phyloP scores from a whole-genome alignment of 352 stramenopile species.

The Pythium sp. region DNA sequence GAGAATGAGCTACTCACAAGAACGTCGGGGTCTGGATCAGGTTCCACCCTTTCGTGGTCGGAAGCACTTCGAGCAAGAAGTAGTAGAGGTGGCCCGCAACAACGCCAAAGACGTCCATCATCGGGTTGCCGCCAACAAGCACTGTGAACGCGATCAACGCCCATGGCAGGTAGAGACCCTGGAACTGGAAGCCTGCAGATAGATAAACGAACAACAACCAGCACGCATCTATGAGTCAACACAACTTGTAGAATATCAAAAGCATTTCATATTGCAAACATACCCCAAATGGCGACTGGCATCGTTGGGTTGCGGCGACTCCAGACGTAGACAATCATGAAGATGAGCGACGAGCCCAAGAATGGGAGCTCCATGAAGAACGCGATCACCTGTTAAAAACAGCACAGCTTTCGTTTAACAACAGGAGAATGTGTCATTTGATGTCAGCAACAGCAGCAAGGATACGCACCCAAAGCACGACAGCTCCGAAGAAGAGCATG shows the following conservation, averaged over 20 bases:
- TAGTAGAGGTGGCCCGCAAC: conserved; percentile 89
- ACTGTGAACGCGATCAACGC: conserved; percentile 88
- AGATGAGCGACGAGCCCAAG: conserved; percentile 82
- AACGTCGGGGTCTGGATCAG: conserved; percentile 76
- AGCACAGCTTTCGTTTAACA: too few relatives aligned
- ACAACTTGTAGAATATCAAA: not conserved
- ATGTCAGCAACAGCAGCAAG: not conserved
- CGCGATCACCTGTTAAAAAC: conserved; percentile 49
- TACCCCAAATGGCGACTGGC: conserved; percentile 83
- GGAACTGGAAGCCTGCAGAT: conserved; percentile 73
- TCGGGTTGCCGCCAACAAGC: conserved; percentile 80
- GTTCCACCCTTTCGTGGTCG: conserved; percentile 82
- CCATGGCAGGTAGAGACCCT: conserved; percentile 87
- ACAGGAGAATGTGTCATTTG: too few relatives aligned
- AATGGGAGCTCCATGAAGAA: conserved; percentile 86
- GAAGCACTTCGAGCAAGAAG: conserved; percentile 86
- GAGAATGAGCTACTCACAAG: conserved; percentile 54
- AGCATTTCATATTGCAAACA: not conserved
- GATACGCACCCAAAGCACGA: conserved; percentile 66
- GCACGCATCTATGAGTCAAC: not conserved
- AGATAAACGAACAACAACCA: not conserved
- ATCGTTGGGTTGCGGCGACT: conserved; percentile 83
- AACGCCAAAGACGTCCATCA: conserved; percentile 86
- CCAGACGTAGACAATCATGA: conserved; percentile 92
- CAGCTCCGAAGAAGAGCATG: conserved; percentile 85